Percentiles rank a stretch among this genome's conserved stretches.
phyloP scores from a whole-genome alignment of 2,329 filamentous ascomycete genomes.

The Mycosphaerella arachidis region DNA sequence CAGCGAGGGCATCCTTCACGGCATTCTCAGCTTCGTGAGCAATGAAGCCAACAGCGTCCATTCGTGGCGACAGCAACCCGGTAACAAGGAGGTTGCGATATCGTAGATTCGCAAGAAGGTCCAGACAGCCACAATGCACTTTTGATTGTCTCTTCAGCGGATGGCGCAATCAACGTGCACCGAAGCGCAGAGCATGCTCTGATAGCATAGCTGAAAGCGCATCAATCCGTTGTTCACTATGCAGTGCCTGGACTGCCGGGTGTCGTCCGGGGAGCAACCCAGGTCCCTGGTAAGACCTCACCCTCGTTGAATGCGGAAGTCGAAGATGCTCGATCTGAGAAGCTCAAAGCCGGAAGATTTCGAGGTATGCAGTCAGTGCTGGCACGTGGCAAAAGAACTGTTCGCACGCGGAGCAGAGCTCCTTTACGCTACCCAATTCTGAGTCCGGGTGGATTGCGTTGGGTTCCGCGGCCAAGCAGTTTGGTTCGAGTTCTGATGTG shows the following conservation, averaged over 20 bases:
- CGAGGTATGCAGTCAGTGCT: constrained; percentile 16
- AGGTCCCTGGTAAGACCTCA: not conserved
- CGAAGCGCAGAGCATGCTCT: constrained; percentile 1
- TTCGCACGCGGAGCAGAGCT: not conserved
- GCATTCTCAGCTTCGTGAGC: not conserved
- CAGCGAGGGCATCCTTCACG: not conserved
- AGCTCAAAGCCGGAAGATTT: not conserved
- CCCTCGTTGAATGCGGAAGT: constrained; percentile 10
- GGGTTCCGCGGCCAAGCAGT: constrained; percentile 13
- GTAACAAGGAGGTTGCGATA: not conserved
- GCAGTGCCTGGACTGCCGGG: constrained; percentile 6
- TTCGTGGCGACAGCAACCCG: not conserved
- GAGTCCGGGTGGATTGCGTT: constrained; percentile 6
- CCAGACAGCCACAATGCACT: not conserved
- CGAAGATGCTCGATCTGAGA: not conserved
- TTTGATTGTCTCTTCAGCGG: not conserved
- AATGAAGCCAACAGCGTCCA: not conserved
- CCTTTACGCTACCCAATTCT: constrained; percentile 1
- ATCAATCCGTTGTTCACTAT: not conserved
- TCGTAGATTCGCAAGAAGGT: not conserved
- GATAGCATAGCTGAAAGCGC: not conserved
- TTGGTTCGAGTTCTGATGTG: not conserved
- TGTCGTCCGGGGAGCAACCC: constrained; percentile 11
- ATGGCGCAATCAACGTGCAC: constrained; percentile 11
- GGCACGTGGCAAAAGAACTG: constrained; percentile 7